phyloP scores from a whole-genome alignment of 345 rosid species.

The Citrus sinensis region DNA sequence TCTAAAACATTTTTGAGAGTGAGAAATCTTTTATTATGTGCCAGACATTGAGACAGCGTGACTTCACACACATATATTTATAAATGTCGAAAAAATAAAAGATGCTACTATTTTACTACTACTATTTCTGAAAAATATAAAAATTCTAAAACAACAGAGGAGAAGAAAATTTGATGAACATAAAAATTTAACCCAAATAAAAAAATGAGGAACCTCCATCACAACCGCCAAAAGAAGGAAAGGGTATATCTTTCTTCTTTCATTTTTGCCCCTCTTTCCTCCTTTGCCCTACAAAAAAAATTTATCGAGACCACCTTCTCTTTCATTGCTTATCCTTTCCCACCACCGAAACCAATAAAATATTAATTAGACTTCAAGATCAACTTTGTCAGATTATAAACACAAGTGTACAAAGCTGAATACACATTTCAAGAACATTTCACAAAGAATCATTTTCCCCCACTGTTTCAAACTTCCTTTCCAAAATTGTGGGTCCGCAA shows the following conservation, averaged over 20 bases:
- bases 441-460: slow-evolving; percentile 5
- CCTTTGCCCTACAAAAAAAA: slow-evolving; percentile 14
- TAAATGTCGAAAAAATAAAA: background rate
- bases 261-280: background rate
- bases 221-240: slow-evolving; percentile 9
- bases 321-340: background rate
- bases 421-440: slow-evolving; percentile 25
- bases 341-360: slow-evolving; percentile 29
- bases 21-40: background rate
- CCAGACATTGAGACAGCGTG: background rate
- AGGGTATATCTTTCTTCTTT: background rate
- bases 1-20: slow-evolving; percentile 19
- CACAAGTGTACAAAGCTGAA: slow-evolving; percentile 25
- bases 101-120: slow-evolving; percentile 3
- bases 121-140: slow-evolving; percentile 17
- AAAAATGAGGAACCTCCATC: slow-evolving; percentile 8
- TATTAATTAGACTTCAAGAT: slow-evolving; percentile 22
- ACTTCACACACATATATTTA: slow-evolving; percentile 25
- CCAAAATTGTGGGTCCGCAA: slow-evolving; percentile 17
- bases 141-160: background rate
- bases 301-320: background rate
- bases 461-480: slow-evolving; percentile 20
- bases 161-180: slow-evolving; percentile 10
- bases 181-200: background rate
- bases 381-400: slow-evolving; percentile 31